These are phyloP conservation scores for Solanum rostratum DNA, from an alignment of 257 asterid genomes.

Conservation along the genomic window DNA sequence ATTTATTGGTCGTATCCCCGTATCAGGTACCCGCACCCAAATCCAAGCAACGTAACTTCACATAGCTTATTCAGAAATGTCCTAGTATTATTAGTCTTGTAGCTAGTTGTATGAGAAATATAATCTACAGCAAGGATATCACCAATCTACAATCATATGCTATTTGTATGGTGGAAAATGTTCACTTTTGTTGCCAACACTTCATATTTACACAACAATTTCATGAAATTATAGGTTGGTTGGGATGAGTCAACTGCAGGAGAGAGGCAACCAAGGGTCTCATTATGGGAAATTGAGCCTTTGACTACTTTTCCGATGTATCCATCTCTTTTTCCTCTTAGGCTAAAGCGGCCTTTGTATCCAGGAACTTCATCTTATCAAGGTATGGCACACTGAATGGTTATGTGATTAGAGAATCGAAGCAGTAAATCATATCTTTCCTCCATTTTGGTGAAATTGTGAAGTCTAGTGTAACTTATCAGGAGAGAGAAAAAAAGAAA, in stretches of 20 bases:
- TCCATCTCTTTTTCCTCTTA: slow-evolving; percentile 77
- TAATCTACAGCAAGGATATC: background rate
- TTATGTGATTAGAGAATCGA: background rate
- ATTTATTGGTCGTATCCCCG: background rate
- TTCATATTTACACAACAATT: background rate
- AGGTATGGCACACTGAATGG: slow-evolving; percentile 29
- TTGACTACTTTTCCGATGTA: slow-evolving; percentile 96
- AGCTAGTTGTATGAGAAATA: background rate
- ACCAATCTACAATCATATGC: background rate
- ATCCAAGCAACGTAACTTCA: background rate
- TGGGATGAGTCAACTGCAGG: slow-evolving; percentile 99
- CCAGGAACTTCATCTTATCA: slow-evolving; percentile 87
- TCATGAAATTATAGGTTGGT: slow-evolving; percentile 51
- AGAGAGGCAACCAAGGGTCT: slow-evolving; percentile 93
- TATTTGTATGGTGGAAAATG: background rate
- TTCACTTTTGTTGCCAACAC: background rate
- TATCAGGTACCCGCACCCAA: background rate
- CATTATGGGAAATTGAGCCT: slow-evolving; percentile 97
- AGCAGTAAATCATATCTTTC: background rate
- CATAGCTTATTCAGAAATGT: background rate
- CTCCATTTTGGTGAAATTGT: background rate
- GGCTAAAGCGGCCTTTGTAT: slow-evolving; percentile 94
- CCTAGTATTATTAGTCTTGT: background rate
- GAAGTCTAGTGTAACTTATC: background rate
- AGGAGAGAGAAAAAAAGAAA: background rate